Percentiles rank a stretch among this genome's conserved stretches.
These are phyloP conservation scores for Lachancea mirantina DNA, from an alignment of 805 yeast species.

Conservation along the genomic window DNA sequence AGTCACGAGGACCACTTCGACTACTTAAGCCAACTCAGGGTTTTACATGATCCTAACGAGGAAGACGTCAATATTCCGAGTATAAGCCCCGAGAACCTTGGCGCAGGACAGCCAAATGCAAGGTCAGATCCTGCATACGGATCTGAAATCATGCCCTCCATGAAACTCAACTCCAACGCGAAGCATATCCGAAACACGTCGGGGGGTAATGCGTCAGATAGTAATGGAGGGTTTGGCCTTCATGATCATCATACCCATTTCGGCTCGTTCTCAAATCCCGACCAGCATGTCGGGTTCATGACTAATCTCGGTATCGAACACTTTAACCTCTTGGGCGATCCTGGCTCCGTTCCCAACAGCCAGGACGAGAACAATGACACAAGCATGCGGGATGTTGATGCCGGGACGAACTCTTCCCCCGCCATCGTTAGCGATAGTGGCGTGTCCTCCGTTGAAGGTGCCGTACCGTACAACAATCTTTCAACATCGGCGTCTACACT, in stretches of 20 bases:
- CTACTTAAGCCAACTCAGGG: conserved; percentile 10
- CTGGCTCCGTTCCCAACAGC: conserved; percentile 7
- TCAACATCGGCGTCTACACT: conserved; percentile 1
- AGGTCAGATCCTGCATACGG: no score
- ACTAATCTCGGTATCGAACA: conserved; percentile 6
- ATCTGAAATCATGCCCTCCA: no score
- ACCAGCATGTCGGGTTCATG: conserved; percentile 14
- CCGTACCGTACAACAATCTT: conserved; percentile 1
- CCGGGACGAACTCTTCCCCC: conserved; percentile 9
- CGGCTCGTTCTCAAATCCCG: conserved; percentile 16
- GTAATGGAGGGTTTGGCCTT: no score
- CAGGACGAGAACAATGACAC: conserved; percentile 8
- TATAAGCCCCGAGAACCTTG: no score
- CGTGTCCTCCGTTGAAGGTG: conserved; percentile 6
- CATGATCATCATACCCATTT: conserved; percentile 7
- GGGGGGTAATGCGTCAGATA: no score
- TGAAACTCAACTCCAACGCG: no score
- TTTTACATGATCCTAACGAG: no score
- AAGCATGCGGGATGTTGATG: conserved; percentile 1
- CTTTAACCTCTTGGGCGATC: conserved; percentile 10
- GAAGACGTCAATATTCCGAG: no score
- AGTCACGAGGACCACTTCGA: conserved; percentile 12
- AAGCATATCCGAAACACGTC: no score
- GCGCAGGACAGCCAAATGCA: no score
- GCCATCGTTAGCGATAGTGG: conserved; percentile 11